Conservation (phyloP, 2,329 filamentous ascomycete genomes). For the Alternaria sp. region DNA sequence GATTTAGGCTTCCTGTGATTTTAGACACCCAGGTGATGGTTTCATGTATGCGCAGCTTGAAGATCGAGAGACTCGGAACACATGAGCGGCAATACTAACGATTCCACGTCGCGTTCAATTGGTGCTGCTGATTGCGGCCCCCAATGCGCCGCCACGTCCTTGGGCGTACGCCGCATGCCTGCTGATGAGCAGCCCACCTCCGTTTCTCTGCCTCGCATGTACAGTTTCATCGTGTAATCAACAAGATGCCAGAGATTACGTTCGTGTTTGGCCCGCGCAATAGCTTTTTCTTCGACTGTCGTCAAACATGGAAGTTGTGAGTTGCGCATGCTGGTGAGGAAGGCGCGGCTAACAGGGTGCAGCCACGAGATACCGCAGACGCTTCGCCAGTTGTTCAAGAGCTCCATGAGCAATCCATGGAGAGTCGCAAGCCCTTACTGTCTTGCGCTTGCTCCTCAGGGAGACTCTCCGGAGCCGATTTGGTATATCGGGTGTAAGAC, state of each 20-base stretch:
- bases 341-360: conserved; percentile 25
- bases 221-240: not conserved
- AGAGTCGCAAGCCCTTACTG: conserved; percentile 43
- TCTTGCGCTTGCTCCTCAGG: conserved; percentile 40
- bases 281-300: conserved; percentile 46
- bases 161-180: conserved; percentile 1
- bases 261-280: conserved; percentile 47
- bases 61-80: not conserved
- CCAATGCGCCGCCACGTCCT: conserved; percentile 8
- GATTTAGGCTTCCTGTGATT: not conserved
- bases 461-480: conserved; percentile 35
- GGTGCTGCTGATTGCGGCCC: not conserved
- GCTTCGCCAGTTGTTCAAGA: conserved; percentile 42
- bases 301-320: conserved; percentile 47
- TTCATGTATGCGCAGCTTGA: not conserved
- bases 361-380: conserved; percentile 44
- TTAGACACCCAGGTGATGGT: not conserved
- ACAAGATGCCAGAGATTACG: conserved; percentile 40
- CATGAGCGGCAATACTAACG: not conserved
- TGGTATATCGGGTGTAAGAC: conserved; percentile 46
- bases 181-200: not conserved
- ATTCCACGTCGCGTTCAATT: not conserved
- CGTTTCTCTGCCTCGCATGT: not conserved
- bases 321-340: not conserved
- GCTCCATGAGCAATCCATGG: conserved; percentile 41